Conservation (phyloP, 176 grass and related monocot species). For the Cenchrus fungigraminus region DNA sequence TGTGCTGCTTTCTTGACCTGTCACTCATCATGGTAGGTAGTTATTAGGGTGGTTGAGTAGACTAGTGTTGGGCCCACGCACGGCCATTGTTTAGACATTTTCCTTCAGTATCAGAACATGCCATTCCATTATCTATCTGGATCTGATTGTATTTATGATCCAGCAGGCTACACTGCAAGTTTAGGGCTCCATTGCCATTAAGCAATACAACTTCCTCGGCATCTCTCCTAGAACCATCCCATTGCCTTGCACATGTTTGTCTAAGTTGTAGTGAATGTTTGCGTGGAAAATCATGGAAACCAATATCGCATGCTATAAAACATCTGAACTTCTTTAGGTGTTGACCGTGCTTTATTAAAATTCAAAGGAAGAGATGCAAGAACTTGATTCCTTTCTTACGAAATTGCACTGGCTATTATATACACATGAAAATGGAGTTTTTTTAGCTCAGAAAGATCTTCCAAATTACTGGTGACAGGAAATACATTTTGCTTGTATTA, state of each 20-base stretch:
- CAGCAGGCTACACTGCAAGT: background rate
- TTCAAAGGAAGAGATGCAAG: background rate
- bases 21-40: background rate
- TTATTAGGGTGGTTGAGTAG: conserved; percentile 23
- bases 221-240: background rate
- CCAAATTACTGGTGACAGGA: too few relatives aligned
- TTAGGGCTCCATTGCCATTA: background rate
- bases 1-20: background rate
- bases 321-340: background rate
- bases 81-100: conserved; percentile 5
- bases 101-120: conserved; percentile 7
- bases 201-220: background rate
- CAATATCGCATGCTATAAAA: background rate
- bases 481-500: too few relatives aligned
- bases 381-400: background rate
- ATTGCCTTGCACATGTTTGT: background rate
- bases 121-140: background rate
- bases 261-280: background rate
- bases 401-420: background rate
- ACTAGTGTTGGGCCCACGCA: background rate
- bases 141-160: background rate
- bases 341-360: background rate
- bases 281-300: background rate
- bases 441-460: too few relatives aligned
- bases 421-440: background rate